These are phyloP conservation scores for Penicillium steckii DNA, from an alignment of 495 filamentous ascomycete genomes.

Conservation along the genomic window DNA sequence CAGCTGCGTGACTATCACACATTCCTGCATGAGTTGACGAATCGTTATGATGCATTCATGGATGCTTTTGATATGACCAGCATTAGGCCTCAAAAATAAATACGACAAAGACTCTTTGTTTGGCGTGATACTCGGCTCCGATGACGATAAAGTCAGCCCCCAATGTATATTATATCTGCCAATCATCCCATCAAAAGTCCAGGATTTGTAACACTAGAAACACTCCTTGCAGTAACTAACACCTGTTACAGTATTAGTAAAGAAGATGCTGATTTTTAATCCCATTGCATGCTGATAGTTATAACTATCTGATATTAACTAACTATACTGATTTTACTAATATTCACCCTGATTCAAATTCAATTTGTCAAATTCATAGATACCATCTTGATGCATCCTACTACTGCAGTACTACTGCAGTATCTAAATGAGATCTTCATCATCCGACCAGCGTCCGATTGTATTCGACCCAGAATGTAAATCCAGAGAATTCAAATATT, in stretches of 20 bases:
- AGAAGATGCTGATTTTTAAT: background rate
- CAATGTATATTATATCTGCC: too few relatives aligned
- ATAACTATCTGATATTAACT: too few relatives aligned
- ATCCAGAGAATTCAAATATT: background rate
- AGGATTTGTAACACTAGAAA: background rate
- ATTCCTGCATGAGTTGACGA: background rate
- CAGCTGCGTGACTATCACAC: background rate
- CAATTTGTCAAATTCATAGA: too few relatives aligned
- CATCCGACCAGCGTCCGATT: background rate
- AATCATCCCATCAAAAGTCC: background rate
- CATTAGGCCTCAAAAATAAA: background rate
- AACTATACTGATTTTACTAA: too few relatives aligned
- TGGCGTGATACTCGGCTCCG: constrained; percentile 12
- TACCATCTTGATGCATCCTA: too few relatives aligned
- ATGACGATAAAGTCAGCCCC: too few relatives aligned
- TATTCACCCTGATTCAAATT: too few relatives aligned
- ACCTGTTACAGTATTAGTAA: too few relatives aligned
- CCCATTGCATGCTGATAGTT: background rate
- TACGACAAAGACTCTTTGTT: constrained; percentile 1
- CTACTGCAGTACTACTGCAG: too few relatives aligned
- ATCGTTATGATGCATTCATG: background rate
- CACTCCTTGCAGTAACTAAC: background rate
- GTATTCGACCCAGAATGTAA: background rate
- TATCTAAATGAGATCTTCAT: background rate
- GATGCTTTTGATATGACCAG: background rate